These are phyloP conservation scores for Trypanosomatidae sp. DNA, from an alignment of 208 protist genomes.

Conservation along the genomic window DNA sequence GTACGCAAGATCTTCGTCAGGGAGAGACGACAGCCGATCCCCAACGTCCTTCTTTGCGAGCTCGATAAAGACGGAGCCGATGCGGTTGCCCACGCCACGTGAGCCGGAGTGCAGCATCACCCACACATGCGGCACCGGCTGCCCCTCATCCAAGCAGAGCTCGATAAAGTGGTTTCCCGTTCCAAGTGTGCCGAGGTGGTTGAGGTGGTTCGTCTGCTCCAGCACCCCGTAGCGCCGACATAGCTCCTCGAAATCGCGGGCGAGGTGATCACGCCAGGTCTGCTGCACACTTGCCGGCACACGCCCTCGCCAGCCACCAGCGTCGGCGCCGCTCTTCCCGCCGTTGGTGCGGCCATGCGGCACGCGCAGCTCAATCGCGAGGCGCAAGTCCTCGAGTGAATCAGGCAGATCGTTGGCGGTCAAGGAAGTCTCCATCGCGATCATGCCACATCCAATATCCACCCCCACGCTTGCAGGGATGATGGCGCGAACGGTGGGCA, in stretches of 20 bases:
- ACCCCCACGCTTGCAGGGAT: conserved; percentile 90
- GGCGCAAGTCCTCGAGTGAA: conserved; percentile 61
- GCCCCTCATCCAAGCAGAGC: conserved; percentile 77
- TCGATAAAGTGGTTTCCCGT: conserved; percentile 93
- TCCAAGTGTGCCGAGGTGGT: conserved; percentile 88
- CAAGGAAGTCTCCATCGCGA: conserved; percentile 74
- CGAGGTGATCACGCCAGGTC: conserved; percentile 64
- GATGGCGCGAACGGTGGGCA: conserved; percentile 75
- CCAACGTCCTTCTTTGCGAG: conserved; percentile 84
- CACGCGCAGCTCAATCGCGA: conserved; percentile 72
- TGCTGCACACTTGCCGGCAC: conserved; percentile 43
- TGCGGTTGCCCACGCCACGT: conserved; percentile 89
- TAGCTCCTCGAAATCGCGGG: conserved; percentile 63
- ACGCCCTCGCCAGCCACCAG: conserved; percentile 61
- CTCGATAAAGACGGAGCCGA: conserved; percentile 82
- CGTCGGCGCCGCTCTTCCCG: conserved; percentile 49
- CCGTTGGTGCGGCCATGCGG: conserved; percentile 83
- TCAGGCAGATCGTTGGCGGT: conserved; percentile 60
- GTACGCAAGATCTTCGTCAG: conserved; percentile 77
- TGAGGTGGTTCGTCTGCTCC: conserved; percentile 70
- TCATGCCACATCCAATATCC: conserved; percentile 92
- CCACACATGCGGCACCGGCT: conserved; percentile 52
- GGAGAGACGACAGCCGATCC: conserved; percentile 42
- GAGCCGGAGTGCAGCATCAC: conserved; percentile 92
- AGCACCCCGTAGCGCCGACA: conserved; percentile 45